phyloP scores from a whole-genome alignment of 495 filamentous ascomycete genomes.

The Annulohypoxylon nitens region DNA sequence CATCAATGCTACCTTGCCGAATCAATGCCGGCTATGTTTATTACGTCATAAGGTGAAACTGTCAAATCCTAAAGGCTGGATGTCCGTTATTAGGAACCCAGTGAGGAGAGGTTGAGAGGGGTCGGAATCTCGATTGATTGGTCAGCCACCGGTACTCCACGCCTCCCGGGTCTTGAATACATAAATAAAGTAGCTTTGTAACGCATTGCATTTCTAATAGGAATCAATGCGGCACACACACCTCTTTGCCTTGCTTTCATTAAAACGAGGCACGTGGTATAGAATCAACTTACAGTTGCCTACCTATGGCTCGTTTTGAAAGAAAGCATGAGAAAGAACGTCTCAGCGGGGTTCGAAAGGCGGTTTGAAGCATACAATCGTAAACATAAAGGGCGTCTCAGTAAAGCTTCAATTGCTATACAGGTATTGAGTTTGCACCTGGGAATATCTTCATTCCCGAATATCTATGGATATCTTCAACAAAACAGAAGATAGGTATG shows the following conservation, averaged over 20 bases:
- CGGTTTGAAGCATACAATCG: neutral
- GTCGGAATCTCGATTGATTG: conserved; percentile 28
- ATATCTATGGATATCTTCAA: conserved; percentile 1
- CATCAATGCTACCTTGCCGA: conserved; percentile 29
- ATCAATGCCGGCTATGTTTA: conserved; percentile 25
- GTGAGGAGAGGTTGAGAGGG: conserved; percentile 5
- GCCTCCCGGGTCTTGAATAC: conserved; percentile 14
- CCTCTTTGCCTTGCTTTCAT: conserved; percentile 12
- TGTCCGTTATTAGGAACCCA: conserved; percentile 3
- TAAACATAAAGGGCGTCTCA: neutral
- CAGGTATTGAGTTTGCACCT: conserved; percentile 10
- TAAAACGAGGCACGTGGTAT: neutral
- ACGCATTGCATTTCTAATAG: conserved; percentile 8
- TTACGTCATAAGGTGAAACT: conserved; percentile 38
- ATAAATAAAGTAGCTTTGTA: conserved; percentile 14
- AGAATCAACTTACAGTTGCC: neutral
- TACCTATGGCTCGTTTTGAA: neutral
- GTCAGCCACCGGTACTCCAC: conserved; percentile 34
- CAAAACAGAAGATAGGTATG: neutral
- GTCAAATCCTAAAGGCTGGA: conserved; percentile 15
- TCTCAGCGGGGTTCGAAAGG: conserved; percentile 10
- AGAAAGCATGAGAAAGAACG: conserved; percentile 12
- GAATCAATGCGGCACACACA: conserved; percentile 23
- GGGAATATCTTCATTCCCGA: conserved; percentile 3
- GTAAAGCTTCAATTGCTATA: neutral